Evolutionary conservation across 2,329 filamentous ascomycete genomes (phyloP).

Genomic region (Shiraia bambusicola): DNA sequence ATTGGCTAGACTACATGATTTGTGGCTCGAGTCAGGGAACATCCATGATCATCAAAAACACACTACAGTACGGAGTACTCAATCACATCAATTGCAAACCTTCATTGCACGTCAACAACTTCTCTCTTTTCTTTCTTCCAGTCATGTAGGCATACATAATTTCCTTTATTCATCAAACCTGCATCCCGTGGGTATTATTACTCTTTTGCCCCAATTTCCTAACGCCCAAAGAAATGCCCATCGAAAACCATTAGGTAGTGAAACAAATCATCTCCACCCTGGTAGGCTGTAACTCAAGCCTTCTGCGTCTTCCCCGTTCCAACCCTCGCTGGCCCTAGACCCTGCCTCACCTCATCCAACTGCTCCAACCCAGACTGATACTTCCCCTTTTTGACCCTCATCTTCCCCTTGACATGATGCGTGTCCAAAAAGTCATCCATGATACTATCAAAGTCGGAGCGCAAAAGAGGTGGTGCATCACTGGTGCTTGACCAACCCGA

Average conservation of each 20-base stretch:
- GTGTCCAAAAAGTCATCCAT: slow-evolving; percentile 89
- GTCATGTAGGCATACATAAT: no score
- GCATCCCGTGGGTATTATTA: no score
- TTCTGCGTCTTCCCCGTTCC: slow-evolving; percentile 11
- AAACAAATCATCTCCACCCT: neutral
- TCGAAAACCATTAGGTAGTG: neutral
- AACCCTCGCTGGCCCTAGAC: slow-evolving; percentile 74
- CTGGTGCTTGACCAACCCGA: slow-evolving; percentile 36
- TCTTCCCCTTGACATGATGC: slow-evolving; percentile 70
- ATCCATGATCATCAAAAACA: no score
- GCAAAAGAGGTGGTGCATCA: slow-evolving; percentile 55
- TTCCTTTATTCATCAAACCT: no score
- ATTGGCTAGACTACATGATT: no score
- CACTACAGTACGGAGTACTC: no score
- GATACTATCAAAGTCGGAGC: slow-evolving; percentile 82
- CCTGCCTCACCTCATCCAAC: slow-evolving; percentile 83
- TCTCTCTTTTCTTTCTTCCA: no score
- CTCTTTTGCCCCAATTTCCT: neutral
- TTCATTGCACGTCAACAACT: no score
- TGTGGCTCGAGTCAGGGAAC: no score
- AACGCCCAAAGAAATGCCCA: slow-evolving; percentile 1
- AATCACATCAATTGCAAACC: no score
- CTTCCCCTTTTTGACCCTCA: slow-evolving; percentile 73
- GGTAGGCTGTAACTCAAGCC: no score
- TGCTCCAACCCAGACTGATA: slow-evolving; percentile 81